These are phyloP conservation scores for Polysphondylium violaceum DNA, from an alignment of 78 protist species.

Conservation along the genomic window DNA sequence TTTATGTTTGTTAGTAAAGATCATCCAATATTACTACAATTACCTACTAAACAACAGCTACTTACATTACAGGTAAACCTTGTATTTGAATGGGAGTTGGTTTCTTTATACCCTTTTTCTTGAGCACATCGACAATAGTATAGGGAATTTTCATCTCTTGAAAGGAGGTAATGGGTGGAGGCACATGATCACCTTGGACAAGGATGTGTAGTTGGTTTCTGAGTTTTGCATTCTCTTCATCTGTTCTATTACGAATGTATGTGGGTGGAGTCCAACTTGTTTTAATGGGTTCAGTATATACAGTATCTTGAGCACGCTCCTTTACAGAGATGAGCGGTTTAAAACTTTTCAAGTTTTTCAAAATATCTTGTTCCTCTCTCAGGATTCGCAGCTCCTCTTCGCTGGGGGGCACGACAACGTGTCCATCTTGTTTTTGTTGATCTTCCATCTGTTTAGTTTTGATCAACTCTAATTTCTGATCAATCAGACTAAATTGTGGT, in stretches of 20 bases:
- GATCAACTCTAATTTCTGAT: slow-evolving; percentile 57
- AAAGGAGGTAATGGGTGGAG: slow-evolving; percentile 90
- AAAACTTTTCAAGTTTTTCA: slow-evolving; percentile 27
- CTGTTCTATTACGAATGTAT: slow-evolving; percentile 27
- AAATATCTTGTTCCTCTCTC: slow-evolving; percentile 61
- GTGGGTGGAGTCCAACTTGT: slow-evolving; percentile 75
- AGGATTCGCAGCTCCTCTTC: slow-evolving; percentile 8
- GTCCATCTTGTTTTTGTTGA: background rate
- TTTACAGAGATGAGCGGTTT: slow-evolving; percentile 73
- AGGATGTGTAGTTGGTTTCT: slow-evolving; percentile 88
- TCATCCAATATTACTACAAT: no score
- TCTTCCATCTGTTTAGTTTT: slow-evolving; percentile 22
- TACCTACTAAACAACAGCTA: background rate
- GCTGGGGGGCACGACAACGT: background rate
- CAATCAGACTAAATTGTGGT: slow-evolving; percentile 23
- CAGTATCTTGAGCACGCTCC: slow-evolving; percentile 75
- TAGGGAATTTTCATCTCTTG: slow-evolving; percentile 95
- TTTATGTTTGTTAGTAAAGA: no score
- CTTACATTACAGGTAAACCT: slow-evolving; percentile 85
- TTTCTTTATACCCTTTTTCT: slow-evolving; percentile 84
- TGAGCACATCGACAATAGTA: slow-evolving; percentile 78
- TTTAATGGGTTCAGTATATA: slow-evolving; percentile 34
- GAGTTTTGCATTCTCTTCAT: slow-evolving; percentile 22
- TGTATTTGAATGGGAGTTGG: slow-evolving; percentile 99
- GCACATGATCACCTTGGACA: slow-evolving; percentile 90